Percentiles rank a stretch among this genome's conserved stretches.
phyloP scores from a whole-genome alignment of 257 asterid genomes.

The Lantana camara region DNA sequence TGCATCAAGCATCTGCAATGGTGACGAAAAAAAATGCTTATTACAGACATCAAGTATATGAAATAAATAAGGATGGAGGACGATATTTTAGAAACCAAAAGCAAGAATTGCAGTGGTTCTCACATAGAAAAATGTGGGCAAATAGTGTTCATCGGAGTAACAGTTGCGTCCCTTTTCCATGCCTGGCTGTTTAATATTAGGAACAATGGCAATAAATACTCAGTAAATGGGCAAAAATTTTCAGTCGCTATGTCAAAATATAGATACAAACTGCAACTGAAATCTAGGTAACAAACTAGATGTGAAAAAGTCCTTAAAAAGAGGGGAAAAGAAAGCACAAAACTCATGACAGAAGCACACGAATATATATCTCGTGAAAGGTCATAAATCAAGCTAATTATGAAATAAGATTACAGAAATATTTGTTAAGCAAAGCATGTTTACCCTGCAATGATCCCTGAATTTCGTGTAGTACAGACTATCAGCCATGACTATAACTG shows the following conservation, averaged over 20 bases:
- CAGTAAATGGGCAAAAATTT: background rate
- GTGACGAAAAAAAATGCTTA: no score
- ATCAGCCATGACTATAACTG: conserved; percentile 80
- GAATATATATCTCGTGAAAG: conserved; percentile 9
- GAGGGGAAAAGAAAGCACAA: background rate
- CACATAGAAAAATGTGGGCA: conserved; percentile 91
- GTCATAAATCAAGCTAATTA: conserved; percentile 32
- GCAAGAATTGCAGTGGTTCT: conserved; percentile 34
- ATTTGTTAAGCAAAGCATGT: conserved; percentile 2
- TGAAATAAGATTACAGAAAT: background rate
- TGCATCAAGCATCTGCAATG: conserved; percentile 80
- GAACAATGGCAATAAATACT: conserved; percentile 18
- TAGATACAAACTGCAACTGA: background rate
- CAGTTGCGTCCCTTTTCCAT: conserved; percentile 86
- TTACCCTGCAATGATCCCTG: conserved; percentile 89
- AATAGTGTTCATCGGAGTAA: conserved; percentile 95
- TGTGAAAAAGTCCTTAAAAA: background rate
- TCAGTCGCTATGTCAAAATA: background rate
- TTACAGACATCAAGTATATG: no score
- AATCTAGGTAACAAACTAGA: background rate
- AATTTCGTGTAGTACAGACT: conserved; percentile 85
- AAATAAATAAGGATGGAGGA: background rate
- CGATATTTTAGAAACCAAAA: background rate
- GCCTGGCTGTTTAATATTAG: conserved; percentile 83
- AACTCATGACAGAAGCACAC: background rate